Evolutionary conservation across 139 green algal species (phyloP).

Genomic region (Nannochloris sp.): DNA sequence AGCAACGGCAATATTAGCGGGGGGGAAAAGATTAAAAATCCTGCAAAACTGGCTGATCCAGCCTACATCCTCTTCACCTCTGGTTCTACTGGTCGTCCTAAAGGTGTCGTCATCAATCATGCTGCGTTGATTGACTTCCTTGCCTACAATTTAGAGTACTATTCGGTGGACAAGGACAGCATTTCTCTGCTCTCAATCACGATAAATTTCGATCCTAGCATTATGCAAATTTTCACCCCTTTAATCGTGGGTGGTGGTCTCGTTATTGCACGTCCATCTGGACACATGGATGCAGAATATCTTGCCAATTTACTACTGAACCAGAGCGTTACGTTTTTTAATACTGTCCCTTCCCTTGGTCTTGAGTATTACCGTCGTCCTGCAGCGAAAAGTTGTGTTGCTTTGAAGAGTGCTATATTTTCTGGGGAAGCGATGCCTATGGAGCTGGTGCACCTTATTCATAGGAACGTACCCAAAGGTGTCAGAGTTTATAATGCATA

Average conservation of each 20-base stretch:
- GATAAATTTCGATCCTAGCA: background rate
- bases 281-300: conserved; percentile 8
- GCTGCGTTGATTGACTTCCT: conserved; percentile 11
- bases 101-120: conserved; percentile 32
- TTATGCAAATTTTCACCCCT: background rate
- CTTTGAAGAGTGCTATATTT: no score
- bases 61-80: conserved; percentile 58
- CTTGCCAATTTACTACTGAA: conserved; percentile 1
- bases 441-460: no score
- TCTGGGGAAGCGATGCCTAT: no score
- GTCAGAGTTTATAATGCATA: no score
- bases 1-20: no score
- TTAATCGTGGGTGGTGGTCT: background rate
- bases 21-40: no score
- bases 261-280: conserved; percentile 1
- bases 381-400: no score
- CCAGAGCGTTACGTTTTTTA: no score
- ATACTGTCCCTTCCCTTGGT: no score
- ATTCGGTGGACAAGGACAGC: background rate
- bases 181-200: background rate
- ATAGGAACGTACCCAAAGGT: no score
- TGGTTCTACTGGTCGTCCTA: no score
- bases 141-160: background rate
- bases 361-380: no score
- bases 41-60: background rate